phyloP scores from a whole-genome alignment of 129 eudicot genomes.

The Gnaphalium uliginosum region DNA sequence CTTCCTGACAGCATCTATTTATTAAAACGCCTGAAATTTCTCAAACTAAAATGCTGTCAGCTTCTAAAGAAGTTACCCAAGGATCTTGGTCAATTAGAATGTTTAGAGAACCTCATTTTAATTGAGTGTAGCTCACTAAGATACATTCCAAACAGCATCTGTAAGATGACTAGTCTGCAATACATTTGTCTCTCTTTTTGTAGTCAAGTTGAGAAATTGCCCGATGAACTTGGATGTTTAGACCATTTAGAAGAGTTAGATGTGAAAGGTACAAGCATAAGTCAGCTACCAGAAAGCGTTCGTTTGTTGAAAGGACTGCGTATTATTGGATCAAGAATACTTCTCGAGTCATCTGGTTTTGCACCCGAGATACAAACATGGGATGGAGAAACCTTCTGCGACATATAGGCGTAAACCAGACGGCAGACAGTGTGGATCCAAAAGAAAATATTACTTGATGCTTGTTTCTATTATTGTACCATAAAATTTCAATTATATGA shows the following conservation, averaged over 20 bases:
- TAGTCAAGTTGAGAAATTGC: neutral
- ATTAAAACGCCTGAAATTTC: neutral
- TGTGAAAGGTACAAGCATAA: neutral
- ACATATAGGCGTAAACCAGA: too few relatives aligned
- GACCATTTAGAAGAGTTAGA: neutral
- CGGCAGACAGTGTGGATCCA: neutral
- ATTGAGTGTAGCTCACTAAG: neutral
- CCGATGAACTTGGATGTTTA: neutral
- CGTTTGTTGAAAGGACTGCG: neutral
- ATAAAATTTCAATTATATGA: too few relatives aligned
- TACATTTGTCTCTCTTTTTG: neutral
- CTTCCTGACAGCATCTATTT: neutral
- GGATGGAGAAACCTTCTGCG: too few relatives aligned
- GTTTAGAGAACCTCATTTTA: neutral
- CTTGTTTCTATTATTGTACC: too few relatives aligned
- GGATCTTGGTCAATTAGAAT: neutral
- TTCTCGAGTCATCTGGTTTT: constrained; percentile 7
- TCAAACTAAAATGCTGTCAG: neutral
- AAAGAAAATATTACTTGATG: too few relatives aligned
- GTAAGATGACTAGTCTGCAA: neutral
- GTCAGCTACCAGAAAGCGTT: neutral
- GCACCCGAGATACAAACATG: neutral
- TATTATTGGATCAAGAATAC: neutral
- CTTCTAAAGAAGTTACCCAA: neutral
- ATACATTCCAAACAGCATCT: neutral